A percentile compares a stretch with the other conserved stretches of the same genome.
phyloP scores from a whole-genome alignment of 768 basidiomycete species.

The Pleurotus djamor region DNA sequence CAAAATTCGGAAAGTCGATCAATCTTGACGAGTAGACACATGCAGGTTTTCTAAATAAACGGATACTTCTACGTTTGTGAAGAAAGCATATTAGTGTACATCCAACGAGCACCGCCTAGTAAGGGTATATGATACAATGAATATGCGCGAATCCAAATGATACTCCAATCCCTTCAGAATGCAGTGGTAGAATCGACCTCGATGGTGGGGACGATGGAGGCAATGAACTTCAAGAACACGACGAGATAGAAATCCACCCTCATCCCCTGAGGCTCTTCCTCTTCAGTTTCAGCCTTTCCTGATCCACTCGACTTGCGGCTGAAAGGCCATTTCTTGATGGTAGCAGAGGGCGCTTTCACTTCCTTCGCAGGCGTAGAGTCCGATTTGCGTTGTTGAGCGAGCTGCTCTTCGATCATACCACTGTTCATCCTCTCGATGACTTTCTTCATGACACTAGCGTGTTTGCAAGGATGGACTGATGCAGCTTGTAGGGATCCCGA shows the following conservation, averaged over 20 bases:
- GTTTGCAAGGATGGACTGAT: slow-evolving; percentile 97
- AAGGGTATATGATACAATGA: neutral
- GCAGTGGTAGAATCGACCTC: slow-evolving; percentile 93
- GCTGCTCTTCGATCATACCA: slow-evolving; percentile 79
- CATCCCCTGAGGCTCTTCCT: slow-evolving; percentile 84
- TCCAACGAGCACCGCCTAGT: slow-evolving; percentile 8
- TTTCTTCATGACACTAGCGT: slow-evolving; percentile 99
- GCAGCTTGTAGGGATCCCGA: slow-evolving; percentile 82
- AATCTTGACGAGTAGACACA: slow-evolving; percentile 78
- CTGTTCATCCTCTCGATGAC: slow-evolving; percentile 98
- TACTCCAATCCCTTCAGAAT: slow-evolving; percentile 35
- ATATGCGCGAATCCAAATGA: neutral
- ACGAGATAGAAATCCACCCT: slow-evolving; percentile 98
- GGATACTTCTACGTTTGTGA: slow-evolving; percentile 1
- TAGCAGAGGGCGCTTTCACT: slow-evolving; percentile 34
- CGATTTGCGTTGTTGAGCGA: slow-evolving; percentile 60
- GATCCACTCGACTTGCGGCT: slow-evolving; percentile 67
- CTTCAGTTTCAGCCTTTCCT: slow-evolving; percentile 57
- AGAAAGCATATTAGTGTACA: slow-evolving; percentile 3
- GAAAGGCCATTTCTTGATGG: slow-evolving; percentile 86
- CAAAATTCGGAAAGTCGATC: slow-evolving; percentile 91
- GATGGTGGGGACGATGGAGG: slow-evolving; percentile 97
- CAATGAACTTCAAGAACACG: slow-evolving; percentile 99
- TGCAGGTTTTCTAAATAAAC: neutral
- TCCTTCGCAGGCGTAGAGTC: slow-evolving; percentile 23